These are phyloP conservation scores for Chloris gayana DNA, from an alignment of 176 grass and related monocot genomes.

Conservation along the genomic window DNA sequence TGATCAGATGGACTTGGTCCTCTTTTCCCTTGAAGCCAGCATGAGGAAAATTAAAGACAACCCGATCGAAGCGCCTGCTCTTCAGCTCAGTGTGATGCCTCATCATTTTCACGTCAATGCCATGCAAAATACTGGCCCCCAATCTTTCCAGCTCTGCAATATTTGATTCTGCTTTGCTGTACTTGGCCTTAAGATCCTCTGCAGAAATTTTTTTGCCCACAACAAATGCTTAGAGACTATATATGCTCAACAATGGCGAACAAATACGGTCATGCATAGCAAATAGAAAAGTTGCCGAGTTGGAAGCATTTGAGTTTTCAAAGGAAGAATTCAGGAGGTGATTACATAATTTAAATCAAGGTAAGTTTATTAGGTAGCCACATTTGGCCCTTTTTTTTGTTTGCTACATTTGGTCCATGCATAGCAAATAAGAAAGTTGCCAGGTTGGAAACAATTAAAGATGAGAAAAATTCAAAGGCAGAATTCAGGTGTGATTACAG, in stretches of 20 bases:
- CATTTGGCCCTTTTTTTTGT: too few relatives aligned
- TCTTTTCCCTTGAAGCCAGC: conserved; percentile 67
- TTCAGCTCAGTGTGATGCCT: conserved; percentile 50
- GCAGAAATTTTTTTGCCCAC: background rate
- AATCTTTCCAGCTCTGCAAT: conserved; percentile 36
- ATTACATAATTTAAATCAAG: too few relatives aligned
- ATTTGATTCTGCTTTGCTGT: conserved; percentile 52
- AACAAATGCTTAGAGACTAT: conserved; percentile 22
- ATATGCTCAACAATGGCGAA: background rate
- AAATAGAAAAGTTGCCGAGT: too few relatives aligned
- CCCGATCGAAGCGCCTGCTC: conserved; percentile 53
- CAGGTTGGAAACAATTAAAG: too few relatives aligned
- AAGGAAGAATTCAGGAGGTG: too few relatives aligned
- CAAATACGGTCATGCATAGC: background rate
- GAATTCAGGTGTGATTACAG: background rate
- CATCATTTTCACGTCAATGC: conserved; percentile 44
- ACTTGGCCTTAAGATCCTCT: conserved; percentile 45
- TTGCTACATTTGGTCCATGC: too few relatives aligned
- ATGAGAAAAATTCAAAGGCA: background rate
- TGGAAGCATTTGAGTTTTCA: too few relatives aligned
- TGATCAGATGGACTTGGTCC: conserved; percentile 34
- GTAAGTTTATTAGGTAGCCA: too few relatives aligned
- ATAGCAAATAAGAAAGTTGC: background rate
- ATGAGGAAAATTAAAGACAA: conserved; percentile 79
- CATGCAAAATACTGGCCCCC: conserved; percentile 45